A percentile compares a stretch with the other conserved stretches of the same genome.
phyloP scores from a whole-genome alignment of 805 yeast genomes.

The Metschnikowia reukaufii region DNA sequence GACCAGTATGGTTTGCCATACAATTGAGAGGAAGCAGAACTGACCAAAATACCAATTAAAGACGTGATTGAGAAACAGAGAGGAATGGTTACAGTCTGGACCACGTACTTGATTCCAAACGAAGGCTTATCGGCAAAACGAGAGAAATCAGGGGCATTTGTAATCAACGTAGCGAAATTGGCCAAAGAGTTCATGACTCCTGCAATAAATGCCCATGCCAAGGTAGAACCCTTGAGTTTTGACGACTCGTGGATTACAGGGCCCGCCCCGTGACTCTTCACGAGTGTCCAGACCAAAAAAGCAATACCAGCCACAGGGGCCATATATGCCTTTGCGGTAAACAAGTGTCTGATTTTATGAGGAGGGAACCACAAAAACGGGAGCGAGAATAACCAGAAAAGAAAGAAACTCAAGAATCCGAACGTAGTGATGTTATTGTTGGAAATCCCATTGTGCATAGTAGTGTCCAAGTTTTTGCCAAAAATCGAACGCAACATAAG shows the following conservation, averaged over 20 bases:
- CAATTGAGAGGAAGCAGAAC: slow-evolving; percentile 70
- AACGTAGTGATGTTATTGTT: slow-evolving; percentile 67
- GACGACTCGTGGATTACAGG: slow-evolving; percentile 61
- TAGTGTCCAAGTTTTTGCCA: slow-evolving; percentile 58
- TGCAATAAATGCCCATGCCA: slow-evolving; percentile 81
- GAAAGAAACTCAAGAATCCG: slow-evolving; percentile 70
- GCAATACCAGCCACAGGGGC: slow-evolving; percentile 84
- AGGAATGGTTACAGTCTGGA: slow-evolving; percentile 65
- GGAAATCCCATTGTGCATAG: slow-evolving; percentile 62
- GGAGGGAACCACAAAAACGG: slow-evolving; percentile 84
- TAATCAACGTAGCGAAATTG: slow-evolving; percentile 82
- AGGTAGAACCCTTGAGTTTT: slow-evolving; percentile 53
- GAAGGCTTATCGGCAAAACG: slow-evolving; percentile 63
- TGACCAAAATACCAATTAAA: slow-evolving; percentile 78
- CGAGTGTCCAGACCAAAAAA: slow-evolving; percentile 80
- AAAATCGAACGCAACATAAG: slow-evolving; percentile 70
- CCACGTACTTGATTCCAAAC: slow-evolving; percentile 40
- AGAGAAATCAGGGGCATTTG: slow-evolving; percentile 87
- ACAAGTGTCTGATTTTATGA: slow-evolving; percentile 77
- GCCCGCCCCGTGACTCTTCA: slow-evolving; percentile 78
- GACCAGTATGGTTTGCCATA: slow-evolving; percentile 78
- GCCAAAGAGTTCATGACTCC: slow-evolving; percentile 79
- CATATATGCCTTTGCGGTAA: slow-evolving; percentile 74
- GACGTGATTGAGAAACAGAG: slow-evolving; percentile 77
- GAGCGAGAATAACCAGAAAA: slow-evolving; percentile 77